Evolutionary conservation across 176 grass and related monocot species (phyloP).

Genomic region (Raddia distichophylla): DNA sequence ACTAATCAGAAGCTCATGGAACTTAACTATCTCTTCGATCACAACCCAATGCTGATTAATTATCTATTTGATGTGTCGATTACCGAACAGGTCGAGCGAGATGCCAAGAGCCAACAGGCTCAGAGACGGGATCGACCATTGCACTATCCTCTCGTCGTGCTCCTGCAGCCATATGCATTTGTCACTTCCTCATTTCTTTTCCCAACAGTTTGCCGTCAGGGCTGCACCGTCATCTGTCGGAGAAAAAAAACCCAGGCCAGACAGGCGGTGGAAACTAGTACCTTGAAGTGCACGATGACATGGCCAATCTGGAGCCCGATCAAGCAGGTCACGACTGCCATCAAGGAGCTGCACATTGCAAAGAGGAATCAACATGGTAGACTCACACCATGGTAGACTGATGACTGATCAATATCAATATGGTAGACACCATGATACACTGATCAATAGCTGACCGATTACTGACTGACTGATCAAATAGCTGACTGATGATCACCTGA

Average conservation of each 20-base stretch:
- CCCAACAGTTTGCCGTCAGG: too few species aligned
- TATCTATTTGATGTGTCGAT: not conserved
- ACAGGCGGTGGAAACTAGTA: conserved; percentile 14
- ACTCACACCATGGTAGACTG: too few species aligned
- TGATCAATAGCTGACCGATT: too few species aligned
- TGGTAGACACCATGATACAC: too few species aligned
- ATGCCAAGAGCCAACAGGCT: conserved; percentile 59
- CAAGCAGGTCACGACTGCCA: conserved; percentile 86
- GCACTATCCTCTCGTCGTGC: conserved; percentile 51
- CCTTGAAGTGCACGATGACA: conserved; percentile 71
- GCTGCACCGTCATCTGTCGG: not conserved
- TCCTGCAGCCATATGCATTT: conserved; percentile 43
- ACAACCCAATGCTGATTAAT: not conserved
- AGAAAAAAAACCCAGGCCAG: not conserved
- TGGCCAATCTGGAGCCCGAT: conserved; percentile 87
- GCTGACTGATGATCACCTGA: conserved; percentile 50
- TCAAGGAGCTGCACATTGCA: conserved; percentile 54
- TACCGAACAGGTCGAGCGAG: conserved; percentile 69
- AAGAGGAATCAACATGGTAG: not conserved
- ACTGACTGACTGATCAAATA: not conserved
- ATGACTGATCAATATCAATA: too few species aligned
- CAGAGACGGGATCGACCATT: conserved; percentile 64
- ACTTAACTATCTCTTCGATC: not conserved
- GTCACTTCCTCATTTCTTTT: too few species aligned
- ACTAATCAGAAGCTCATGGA: not conserved